Base-by-base conservation (phyloP, 805 yeast genomes). In the Tetrapisispora iriomotensis region DNA sequence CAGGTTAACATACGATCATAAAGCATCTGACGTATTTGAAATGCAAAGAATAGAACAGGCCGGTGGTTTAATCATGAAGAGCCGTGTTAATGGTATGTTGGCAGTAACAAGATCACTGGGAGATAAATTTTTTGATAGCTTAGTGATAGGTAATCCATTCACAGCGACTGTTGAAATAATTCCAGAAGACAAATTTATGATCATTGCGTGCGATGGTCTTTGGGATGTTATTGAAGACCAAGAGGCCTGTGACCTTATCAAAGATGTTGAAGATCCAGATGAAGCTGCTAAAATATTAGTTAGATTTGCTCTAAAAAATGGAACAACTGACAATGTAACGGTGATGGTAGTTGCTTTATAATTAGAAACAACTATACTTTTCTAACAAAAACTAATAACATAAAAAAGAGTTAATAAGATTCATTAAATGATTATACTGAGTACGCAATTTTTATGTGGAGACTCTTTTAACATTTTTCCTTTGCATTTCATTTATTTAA, bases 31-130 rank as follows among this genome's bases (percentile, higher is more conserved):
- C 60, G 60, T 64, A 7, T 65, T 76, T 50, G 98, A 90, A 58
- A 74, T 79, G 44, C 74, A 72, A 47, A 70, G 98, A 48, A 80
- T 90, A 17, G 72, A 76, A 39, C 71, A 76, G 35, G 69, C 74
- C 5, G 98, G 98, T 2, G 98, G 98, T 0, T 62, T 90, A 23
- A 76, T 90, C 42, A 72, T 92, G 73, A 85, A 86, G 53, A 82
- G 85, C 45, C 72, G 98, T 50, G 98, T 90, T 20, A 92, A 90
- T 59, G 98, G 97, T 3, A 87, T 90, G 60, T 70, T 92, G 36
- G 97, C 97, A 0, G 95, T 90, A 9, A 86, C 96, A 2, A 68
- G 98, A 45, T 82, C 97, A 1, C 67, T 90, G 32, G 98, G 98
- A 15, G 97, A 90, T 58, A 71, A 79, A n/a, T 88, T 85, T 59